A percentile compares a stretch with the other conserved stretches of the same genome.
Evolutionary conservation across 2,329 filamentous ascomycete species (phyloP).

Genomic region (Ophiostoma ips): DNA sequence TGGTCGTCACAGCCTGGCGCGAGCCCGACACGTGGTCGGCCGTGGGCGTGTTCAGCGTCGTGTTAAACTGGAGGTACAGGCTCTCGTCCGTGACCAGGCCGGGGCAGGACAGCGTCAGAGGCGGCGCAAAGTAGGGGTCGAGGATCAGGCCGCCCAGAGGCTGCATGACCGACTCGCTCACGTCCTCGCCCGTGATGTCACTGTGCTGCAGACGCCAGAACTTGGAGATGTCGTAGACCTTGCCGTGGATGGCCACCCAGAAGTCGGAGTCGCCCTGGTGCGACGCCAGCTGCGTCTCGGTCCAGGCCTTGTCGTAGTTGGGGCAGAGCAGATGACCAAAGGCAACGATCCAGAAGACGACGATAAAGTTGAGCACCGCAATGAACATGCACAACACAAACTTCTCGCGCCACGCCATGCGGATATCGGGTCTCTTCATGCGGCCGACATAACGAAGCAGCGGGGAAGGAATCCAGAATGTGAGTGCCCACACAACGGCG

Average conservation of each 20-base stretch:
- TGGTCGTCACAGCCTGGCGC: slow-evolving; percentile 38
- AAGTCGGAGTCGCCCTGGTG: slow-evolving; percentile 66
- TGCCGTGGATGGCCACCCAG: slow-evolving; percentile 75
- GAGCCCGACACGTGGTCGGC: slow-evolving; percentile 61
- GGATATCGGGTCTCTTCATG: slow-evolving; percentile 94
- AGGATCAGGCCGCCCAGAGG: slow-evolving; percentile 66
- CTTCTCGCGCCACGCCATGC: slow-evolving; percentile 96
- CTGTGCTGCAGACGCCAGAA: slow-evolving; percentile 82
- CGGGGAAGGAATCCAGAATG: slow-evolving; percentile 90
- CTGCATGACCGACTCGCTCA: slow-evolving; percentile 52
- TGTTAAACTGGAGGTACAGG: slow-evolving; percentile 48
- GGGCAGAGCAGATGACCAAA: slow-evolving; percentile 82
- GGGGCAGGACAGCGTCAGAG: slow-evolving; percentile 59
- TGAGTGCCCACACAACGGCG: slow-evolving; percentile 66
- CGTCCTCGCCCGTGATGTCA: slow-evolving; percentile 46
- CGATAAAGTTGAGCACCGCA: slow-evolving; percentile 59
- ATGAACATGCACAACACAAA: slow-evolving; percentile 72
- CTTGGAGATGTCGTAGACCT: slow-evolving; percentile 81
- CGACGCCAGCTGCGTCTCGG: slow-evolving; percentile 48
- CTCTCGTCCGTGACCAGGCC: slow-evolving; percentile 50
- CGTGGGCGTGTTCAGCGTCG: slow-evolving; percentile 37
- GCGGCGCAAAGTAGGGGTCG: slow-evolving; percentile 74
- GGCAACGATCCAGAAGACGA: slow-evolving; percentile 84
- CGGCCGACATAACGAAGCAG: slow-evolving; percentile 67
- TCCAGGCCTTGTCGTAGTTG: slow-evolving; percentile 84